These are phyloP conservation scores for Didymellaceae sp. DNA, from an alignment of 2,329 filamentous ascomycete genomes.

Conservation along the genomic window DNA sequence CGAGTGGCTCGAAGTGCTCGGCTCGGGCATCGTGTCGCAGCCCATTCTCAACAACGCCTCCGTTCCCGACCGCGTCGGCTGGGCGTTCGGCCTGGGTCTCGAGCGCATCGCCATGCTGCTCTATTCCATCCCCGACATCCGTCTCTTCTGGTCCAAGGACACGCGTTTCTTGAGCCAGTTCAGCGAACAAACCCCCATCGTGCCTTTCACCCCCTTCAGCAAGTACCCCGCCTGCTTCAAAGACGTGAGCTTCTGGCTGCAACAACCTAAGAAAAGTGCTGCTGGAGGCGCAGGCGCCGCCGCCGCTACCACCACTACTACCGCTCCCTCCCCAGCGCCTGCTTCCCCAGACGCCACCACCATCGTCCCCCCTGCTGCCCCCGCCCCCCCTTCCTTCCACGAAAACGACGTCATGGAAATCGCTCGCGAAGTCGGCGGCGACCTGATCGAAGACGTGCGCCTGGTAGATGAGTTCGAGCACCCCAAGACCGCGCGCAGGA, in stretches of 20 bases:
- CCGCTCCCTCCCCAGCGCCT: conserved; percentile 4
- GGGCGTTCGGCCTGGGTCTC: conserved; percentile 94
- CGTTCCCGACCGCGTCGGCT: conserved; percentile 77
- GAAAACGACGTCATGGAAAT: conserved; percentile 98
- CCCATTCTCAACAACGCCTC: conserved; percentile 78
- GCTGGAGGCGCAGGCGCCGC: conserved; percentile 32
- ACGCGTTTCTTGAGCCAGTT: conserved; percentile 88
- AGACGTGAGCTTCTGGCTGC: conserved; percentile 93
- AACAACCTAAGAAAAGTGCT: conserved; percentile 32
- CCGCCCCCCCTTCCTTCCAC: conserved; percentile 65
- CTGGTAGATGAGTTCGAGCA: conserved; percentile 88
- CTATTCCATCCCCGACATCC: conserved; percentile 94
- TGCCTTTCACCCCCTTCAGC: conserved; percentile 83
- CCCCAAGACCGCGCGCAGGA: conserved; percentile 81
- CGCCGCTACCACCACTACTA: conserved; percentile 16
- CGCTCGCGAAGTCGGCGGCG: conserved; percentile 80
- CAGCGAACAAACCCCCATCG: conserved; percentile 53
- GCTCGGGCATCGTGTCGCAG: conserved; percentile 90
- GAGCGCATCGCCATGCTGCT: conserved; percentile 97
- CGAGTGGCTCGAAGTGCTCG: conserved; percentile 94
- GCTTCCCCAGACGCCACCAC: conserved; percentile 7
- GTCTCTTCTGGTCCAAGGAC: conserved; percentile 93
- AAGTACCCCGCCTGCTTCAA: conserved; percentile 89
- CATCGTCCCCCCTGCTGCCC: conserved; percentile 49
- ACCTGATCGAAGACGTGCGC: conserved; percentile 84